Percentiles rank a stretch among this genome's conserved stretches.
These are phyloP conservation scores for Lunasporangiospora selenospora DNA, from an alignment of 192 early-diverging fungal species.

Conservation along the genomic window DNA sequence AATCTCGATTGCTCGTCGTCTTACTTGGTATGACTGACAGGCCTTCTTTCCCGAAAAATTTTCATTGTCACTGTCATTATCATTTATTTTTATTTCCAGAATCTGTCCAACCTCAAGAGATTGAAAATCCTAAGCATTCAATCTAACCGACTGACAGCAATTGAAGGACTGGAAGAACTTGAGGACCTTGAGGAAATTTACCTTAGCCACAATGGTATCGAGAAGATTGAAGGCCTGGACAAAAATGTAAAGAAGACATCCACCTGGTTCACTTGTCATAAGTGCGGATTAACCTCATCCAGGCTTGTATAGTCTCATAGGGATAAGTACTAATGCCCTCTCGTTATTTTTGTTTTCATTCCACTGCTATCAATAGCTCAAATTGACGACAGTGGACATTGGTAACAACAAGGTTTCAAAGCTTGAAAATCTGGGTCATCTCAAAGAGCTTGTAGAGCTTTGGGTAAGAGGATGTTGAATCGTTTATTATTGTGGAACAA, in stretches of 20 bases:
- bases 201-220: conserved; percentile 90
- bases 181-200: conserved; percentile 88
- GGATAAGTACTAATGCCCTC: not conserved
- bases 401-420: conserved; percentile 78
- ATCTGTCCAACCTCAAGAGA: conserved; percentile 65
- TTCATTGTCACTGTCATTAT: not conserved
- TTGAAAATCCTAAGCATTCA: conserved; percentile 79
- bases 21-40: conserved; percentile 1
- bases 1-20: not conserved
- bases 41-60: not conserved
- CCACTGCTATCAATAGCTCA: too few species aligned
- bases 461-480: conserved; percentile 74
- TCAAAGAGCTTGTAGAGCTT: conserved; percentile 81
- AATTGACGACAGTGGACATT: conserved; percentile 85
- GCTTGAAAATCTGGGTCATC: conserved; percentile 75
- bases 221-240: conserved; percentile 78
- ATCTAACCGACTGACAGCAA: conserved; percentile 84
- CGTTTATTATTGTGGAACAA: conserved; percentile 51
- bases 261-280: too few species aligned
- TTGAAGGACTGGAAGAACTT: conserved; percentile 78
- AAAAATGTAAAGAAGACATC: conserved; percentile 75
- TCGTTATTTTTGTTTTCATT: not conserved
- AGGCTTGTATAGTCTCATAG: too few species aligned
- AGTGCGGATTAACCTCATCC: too few species aligned
- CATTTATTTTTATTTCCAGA: conserved; percentile 39